phyloP scores from a whole-genome alignment of 306 rosid genomes.

The Sesbania bispinosa region DNA sequence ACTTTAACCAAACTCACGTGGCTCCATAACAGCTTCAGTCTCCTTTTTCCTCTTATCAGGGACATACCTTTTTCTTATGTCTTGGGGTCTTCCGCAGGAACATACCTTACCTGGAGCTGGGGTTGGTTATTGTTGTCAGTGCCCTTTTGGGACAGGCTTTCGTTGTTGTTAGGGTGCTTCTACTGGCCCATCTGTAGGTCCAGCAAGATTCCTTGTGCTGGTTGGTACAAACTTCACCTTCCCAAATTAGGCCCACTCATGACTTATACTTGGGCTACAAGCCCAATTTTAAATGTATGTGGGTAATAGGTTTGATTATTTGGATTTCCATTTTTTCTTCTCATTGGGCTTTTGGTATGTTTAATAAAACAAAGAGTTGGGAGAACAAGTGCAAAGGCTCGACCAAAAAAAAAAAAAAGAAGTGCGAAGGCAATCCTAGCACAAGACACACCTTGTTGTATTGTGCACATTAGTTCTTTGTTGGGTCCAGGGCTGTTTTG shows the following conservation, averaged over 20 bases:
- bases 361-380: too few species aligned
- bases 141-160: not conserved
- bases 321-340: not conserved
- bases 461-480: too few species aligned
- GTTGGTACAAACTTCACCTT: not conserved
- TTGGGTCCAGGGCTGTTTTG: too few species aligned
- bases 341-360: not conserved
- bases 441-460: too few species aligned
- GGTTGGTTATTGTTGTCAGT: not conserved
- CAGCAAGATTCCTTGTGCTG: slow-evolving; percentile 6
- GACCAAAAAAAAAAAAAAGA: too few species aligned
- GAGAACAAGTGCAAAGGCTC: too few species aligned
- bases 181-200: slow-evolving; percentile 19
- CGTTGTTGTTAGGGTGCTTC: slow-evolving; percentile 17
- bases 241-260: not conserved
- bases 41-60: slow-evolving; percentile 20
- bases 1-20: slow-evolving; percentile 38
- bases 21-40: slow-evolving; percentile 23
- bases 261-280: not conserved
- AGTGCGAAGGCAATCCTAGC: too few species aligned
- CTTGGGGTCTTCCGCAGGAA: not conserved
- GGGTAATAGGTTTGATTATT: too few species aligned
- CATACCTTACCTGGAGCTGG: not conserved
- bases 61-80: slow-evolving; percentile 8
- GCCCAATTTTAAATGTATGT: not conserved